Conservation (phyloP, 2,329 filamentous ascomycete species). For the Fusarium pseudograminearum region DNA sequence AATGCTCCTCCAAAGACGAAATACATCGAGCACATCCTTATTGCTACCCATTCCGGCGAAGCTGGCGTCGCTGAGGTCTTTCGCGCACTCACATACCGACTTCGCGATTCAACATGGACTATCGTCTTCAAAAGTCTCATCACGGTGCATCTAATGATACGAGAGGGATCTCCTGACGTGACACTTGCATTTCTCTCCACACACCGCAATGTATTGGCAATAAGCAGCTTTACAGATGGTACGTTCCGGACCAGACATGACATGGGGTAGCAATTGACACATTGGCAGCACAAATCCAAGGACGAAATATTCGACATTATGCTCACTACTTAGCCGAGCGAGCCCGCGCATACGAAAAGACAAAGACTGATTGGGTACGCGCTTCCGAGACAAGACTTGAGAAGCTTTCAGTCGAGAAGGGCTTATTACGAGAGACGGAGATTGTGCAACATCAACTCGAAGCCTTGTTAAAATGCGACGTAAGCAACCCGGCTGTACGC, state of each 20-base stretch:
- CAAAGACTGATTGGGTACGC: slow-evolving; percentile 90
- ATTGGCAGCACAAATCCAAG: slow-evolving; percentile 85
- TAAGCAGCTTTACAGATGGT: slow-evolving; percentile 95
- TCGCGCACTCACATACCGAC: slow-evolving; percentile 85
- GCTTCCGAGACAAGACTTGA: slow-evolving; percentile 85
- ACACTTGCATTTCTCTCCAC: slow-evolving; percentile 87
- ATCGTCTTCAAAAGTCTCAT: slow-evolving; percentile 98
- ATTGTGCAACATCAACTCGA: slow-evolving; percentile 88
- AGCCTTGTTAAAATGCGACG: slow-evolving; percentile 89
- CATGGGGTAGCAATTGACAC: slow-evolving; percentile 23
- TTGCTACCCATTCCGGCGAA: slow-evolving; percentile 95
- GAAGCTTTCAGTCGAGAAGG: slow-evolving; percentile 89
- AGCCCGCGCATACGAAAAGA: slow-evolving; percentile 83
- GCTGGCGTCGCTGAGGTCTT: slow-evolving; percentile 96
- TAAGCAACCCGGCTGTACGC: slow-evolving; percentile 57
- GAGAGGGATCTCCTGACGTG: slow-evolving; percentile 90
- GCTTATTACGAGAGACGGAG: slow-evolving; percentile 91
- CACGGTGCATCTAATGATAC: slow-evolving; percentile 96
- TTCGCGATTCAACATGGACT: slow-evolving; percentile 99
- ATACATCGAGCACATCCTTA: slow-evolving; percentile 97
- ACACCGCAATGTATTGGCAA: slow-evolving; percentile 84
- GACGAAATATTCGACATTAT: slow-evolving; percentile 93
- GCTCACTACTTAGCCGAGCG: slow-evolving; percentile 87
- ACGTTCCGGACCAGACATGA: slow-evolving; percentile 52
- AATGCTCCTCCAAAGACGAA: slow-evolving; percentile 97